Percentiles rank a stretch among this genome's conserved stretches.
phyloP scores from a whole-genome alignment of 352 stramenopile species.

The Hyaloperonospora brassicae region DNA sequence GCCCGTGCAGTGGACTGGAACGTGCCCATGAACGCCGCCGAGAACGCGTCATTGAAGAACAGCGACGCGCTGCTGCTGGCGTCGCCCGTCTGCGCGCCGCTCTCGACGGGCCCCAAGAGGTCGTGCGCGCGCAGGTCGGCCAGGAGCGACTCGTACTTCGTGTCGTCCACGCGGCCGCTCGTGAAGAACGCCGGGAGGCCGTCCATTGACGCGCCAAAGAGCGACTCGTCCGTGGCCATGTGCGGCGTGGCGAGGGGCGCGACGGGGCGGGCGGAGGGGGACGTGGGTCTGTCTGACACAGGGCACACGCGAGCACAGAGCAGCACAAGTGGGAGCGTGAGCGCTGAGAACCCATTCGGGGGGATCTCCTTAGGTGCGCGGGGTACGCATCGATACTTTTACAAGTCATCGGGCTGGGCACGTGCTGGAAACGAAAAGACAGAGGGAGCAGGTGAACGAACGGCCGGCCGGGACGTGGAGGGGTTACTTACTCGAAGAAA shows the following conservation, averaged over 20 bases:
- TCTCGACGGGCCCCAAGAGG: conserved; percentile 64
- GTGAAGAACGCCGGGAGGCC: conserved; percentile 70
- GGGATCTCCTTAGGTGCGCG: too few relatives aligned
- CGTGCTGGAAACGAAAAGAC: too few relatives aligned
- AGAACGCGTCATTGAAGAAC: conserved; percentile 84
- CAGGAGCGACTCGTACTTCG: conserved; percentile 82
- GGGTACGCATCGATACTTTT: too few relatives aligned
- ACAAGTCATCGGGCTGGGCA: too few relatives aligned
- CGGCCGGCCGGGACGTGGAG: too few relatives aligned
- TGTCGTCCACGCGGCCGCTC: conserved; percentile 72
- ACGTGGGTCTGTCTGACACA: neutral
- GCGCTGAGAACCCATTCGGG: too few relatives aligned
- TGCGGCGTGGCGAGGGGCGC: conserved; percentile 3
- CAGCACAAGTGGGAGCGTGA: too few relatives aligned
- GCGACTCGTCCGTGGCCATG: conserved; percentile 40
- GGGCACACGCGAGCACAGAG: neutral
- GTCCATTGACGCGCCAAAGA: conserved; percentile 39
- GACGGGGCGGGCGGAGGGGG: neutral
- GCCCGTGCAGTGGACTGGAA: conserved; percentile 37
- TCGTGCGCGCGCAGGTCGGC: conserved; percentile 79
- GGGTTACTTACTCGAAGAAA: too few relatives aligned
- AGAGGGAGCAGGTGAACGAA: too few relatives aligned
- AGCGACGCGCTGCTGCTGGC: conserved; percentile 44
- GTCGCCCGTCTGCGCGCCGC: conserved; percentile 12
- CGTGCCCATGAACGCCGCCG: conserved; percentile 73